phyloP scores from a whole-genome alignment of 2,329 filamentous ascomycete genomes.

The Monilinia laxa region DNA sequence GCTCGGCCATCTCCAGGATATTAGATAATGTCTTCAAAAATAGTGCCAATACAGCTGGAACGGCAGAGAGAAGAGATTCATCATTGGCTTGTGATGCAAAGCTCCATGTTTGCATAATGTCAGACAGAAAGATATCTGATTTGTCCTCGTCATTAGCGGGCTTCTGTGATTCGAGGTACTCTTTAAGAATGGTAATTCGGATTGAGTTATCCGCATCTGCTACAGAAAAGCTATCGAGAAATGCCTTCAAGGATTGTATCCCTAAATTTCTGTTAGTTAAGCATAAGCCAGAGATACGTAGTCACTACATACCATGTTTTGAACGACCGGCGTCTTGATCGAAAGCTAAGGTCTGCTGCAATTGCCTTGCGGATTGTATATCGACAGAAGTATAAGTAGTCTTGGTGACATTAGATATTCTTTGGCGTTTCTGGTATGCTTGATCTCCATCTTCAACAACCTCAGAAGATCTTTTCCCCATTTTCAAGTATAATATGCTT shows the following conservation, averaged over 20 bases:
- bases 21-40: slow-evolving; percentile 76
- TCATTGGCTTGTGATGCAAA: slow-evolving; percentile 78
- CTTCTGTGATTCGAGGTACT: slow-evolving; percentile 63
- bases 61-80: slow-evolving; percentile 75
- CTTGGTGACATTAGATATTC: slow-evolving; percentile 49
- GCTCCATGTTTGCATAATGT: slow-evolving; percentile 86
- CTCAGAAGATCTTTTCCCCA: slow-evolving; percentile 39
- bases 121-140: slow-evolving; percentile 65
- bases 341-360: slow-evolving; percentile 67
- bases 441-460: slow-evolving; percentile 36
- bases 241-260: slow-evolving; percentile 66
- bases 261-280: slow-evolving; percentile 45
- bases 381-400: slow-evolving; percentile 47
- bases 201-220: slow-evolving; percentile 50
- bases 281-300: not conserved
- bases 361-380: slow-evolving; percentile 62
- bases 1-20: slow-evolving; percentile 69
- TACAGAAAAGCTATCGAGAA: slow-evolving; percentile 65
- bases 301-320: slow-evolving; percentile 56
- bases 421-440: slow-evolving; percentile 41
- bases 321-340: slow-evolving; percentile 67
- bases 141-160: slow-evolving; percentile 53
- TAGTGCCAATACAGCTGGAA: slow-evolving; percentile 77
- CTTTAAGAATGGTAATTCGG: slow-evolving; percentile 60
- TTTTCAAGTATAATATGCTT: slow-evolving; percentile 24